Percentiles rank a stretch among this genome's conserved stretches.
phyloP scores from a whole-genome alignment of 208 protist species.

The Acanthamoeba sp. region DNA sequence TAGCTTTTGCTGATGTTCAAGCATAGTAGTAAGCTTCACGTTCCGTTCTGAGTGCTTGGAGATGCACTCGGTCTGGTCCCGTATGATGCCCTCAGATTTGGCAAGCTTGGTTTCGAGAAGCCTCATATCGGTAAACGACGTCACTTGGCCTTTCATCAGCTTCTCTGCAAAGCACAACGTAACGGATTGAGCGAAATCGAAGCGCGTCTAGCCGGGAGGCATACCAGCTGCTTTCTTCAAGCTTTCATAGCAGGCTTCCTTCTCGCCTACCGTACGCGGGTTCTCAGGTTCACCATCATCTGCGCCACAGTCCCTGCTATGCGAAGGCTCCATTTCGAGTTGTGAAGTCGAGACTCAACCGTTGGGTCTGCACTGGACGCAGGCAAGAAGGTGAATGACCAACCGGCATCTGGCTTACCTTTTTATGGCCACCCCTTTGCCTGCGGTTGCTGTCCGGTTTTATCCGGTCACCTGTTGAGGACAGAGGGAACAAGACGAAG shows the following conservation, averaged over 20 bases:
- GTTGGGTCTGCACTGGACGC: not conserved
- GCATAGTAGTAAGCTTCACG: conserved; percentile 57
- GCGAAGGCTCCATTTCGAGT: conserved; percentile 8
- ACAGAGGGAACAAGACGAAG: not conserved
- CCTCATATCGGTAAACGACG: conserved; percentile 46
- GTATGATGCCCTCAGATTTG: conserved; percentile 50
- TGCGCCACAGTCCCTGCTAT: not conserved
- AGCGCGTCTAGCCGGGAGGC: not conserved
- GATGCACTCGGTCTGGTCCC: conserved; percentile 48
- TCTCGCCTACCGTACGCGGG: conserved; percentile 33
- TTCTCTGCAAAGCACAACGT: not conserved
- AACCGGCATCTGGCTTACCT: not conserved
- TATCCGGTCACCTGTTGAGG: not conserved
- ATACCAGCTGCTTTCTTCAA: conserved; percentile 32
- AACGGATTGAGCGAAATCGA: not conserved
- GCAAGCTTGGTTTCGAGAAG: conserved; percentile 38
- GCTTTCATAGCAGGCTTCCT: conserved; percentile 59
- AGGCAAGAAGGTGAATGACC: not conserved
- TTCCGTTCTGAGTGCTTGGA: conserved; percentile 47
- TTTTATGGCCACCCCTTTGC: not conserved
- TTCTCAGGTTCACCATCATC: conserved; percentile 38
- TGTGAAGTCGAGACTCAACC: not conserved
- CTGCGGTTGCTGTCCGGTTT: not conserved
- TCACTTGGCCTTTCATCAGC: conserved; percentile 67
- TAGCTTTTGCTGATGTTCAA: conserved; percentile 66